Evolutionary conservation across 768 basidiomycete species (phyloP).

Genomic region (Lyophyllum atratum): DNA sequence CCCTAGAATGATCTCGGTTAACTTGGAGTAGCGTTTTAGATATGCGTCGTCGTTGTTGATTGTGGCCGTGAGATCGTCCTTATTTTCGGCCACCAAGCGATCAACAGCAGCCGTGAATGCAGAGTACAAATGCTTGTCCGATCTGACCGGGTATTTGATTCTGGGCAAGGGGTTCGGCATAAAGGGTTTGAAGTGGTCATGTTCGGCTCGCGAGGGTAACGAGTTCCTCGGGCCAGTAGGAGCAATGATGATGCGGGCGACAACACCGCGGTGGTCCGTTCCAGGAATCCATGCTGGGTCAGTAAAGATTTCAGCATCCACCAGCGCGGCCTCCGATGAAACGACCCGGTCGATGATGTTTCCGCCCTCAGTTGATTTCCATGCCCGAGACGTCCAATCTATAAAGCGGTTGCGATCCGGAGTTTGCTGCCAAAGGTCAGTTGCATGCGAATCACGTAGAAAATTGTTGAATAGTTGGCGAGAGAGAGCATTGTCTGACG

Average conservation of each 20-base stretch:
- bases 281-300: constrained; percentile 5
- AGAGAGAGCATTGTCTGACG: constrained; percentile 4
- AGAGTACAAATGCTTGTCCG: neutral
- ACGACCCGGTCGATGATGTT: constrained; percentile 25
- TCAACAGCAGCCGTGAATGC: constrained; percentile 1
- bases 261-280: neutral
- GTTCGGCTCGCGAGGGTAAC: no score
- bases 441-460: constrained; percentile 3
- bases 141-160: constrained; percentile 2
- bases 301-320: constrained; percentile 3
- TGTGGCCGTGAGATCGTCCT: neutral
- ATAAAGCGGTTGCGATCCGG: constrained; percentile 7
- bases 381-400: constrained; percentile 17
- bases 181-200: neutral
- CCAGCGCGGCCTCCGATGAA: neutral
- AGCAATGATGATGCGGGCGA: neutral
- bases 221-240: neutral
- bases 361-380: constrained; percentile 4
- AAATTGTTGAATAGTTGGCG: constrained; percentile 2
- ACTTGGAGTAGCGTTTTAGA: neutral
- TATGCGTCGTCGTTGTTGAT: neutral
- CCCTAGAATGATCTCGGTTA: neutral
- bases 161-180: neutral
- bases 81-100: neutral
- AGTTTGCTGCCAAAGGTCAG: constrained; percentile 17